Evolutionary conservation across 2,329 filamentous ascomycete species (phyloP).

Genomic region (Truncatella angustata): DNA sequence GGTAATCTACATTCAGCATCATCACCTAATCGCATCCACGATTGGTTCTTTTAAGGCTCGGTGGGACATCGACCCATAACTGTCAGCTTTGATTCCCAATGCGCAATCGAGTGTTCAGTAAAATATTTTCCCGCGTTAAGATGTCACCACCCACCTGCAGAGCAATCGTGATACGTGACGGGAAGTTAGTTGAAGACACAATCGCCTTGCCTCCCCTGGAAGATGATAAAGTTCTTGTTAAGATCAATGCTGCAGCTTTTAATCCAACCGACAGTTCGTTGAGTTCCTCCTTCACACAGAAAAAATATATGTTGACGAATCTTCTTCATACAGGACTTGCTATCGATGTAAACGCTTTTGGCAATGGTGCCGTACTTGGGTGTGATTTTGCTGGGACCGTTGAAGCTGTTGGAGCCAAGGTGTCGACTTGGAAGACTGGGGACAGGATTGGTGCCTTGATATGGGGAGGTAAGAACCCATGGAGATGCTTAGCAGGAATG

Average conservation of each 20-base stretch:
- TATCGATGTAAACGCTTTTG: background rate
- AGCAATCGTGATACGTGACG: background rate
- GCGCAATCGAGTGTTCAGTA: too few species aligned
- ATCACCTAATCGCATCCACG: too few species aligned
- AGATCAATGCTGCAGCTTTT: background rate
- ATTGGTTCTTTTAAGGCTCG: too few species aligned
- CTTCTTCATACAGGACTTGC: background rate
- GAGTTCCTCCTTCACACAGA: background rate
- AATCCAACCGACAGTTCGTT: background rate
- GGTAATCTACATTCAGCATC: too few species aligned
- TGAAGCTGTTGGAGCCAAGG: background rate
- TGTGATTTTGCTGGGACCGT: conserved; percentile 1
- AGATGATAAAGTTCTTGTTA: background rate
- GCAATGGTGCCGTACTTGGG: background rate
- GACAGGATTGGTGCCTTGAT: background rate
- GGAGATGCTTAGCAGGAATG: too few species aligned
- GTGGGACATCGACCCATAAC: too few species aligned
- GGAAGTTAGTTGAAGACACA: background rate
- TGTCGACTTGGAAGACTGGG: background rate
- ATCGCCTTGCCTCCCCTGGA: background rate
- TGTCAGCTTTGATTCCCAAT: too few species aligned
- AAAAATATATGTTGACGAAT: background rate
- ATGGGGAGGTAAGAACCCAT: background rate
- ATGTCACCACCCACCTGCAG: background rate
- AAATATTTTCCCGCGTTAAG: too few species aligned